These are phyloP conservation scores for Xylaria bambusicola DNA, from an alignment of 495 filamentous ascomycete species.

Conservation along the genomic window DNA sequence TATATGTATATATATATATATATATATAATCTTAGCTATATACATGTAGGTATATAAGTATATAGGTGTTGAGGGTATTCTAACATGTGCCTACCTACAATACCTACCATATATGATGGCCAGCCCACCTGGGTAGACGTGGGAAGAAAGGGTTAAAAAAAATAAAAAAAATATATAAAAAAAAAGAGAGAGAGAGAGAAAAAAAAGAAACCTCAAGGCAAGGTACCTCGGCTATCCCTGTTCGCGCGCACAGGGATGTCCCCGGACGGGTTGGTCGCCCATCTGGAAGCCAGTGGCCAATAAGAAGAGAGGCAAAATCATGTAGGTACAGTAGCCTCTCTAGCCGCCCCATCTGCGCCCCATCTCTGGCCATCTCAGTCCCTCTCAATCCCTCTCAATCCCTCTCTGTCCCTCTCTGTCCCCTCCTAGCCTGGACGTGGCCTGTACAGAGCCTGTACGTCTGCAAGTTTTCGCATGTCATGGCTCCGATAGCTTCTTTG, in stretches of 20 bases:
- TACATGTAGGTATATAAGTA: too few species aligned
- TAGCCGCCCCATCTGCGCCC: constrained; percentile 6
- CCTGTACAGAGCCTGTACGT: constrained; percentile 4
- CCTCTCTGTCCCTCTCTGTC: too few species aligned
- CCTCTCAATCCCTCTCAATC: too few species aligned
- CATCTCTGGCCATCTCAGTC: too few species aligned
- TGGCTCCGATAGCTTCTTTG: not conserved
- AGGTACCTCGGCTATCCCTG: not conserved
- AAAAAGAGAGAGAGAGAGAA: constrained; percentile 14
- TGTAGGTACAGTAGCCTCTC: constrained; percentile 11
- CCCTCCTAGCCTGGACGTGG: too few species aligned
- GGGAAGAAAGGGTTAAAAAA: not conserved
- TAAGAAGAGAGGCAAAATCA: not conserved
- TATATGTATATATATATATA: too few species aligned
- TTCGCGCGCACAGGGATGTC: not conserved
- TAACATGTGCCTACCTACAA: too few species aligned
- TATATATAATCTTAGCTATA: too few species aligned
- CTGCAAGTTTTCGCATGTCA: constrained; percentile 8
- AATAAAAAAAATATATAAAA: constrained; percentile 22
- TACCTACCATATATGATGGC: too few species aligned
- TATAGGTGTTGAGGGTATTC: too few species aligned
- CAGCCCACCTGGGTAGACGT: too few species aligned
- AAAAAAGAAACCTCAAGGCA: not conserved
- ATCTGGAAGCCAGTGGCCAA: constrained; percentile 15
- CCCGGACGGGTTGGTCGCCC: not conserved